Base-by-base conservation (phyloP, 176 grass and related monocot species). In the Cenchrus americanus region DNA sequence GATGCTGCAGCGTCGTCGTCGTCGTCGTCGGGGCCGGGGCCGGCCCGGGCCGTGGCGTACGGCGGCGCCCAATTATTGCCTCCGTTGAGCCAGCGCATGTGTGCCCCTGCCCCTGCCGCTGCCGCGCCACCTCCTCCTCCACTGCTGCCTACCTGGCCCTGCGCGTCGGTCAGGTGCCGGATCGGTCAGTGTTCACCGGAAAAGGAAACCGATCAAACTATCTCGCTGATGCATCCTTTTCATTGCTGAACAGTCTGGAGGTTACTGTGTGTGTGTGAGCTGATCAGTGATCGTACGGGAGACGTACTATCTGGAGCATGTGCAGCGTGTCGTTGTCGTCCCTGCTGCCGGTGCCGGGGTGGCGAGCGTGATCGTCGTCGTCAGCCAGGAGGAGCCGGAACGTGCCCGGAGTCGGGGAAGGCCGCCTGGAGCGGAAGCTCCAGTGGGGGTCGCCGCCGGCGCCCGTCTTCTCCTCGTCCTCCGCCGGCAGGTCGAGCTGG, bases 1-100 rank as follows among this genome's bases (percentile, higher is more conserved):
- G 92, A 87, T 94, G 92, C 92, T 94, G 92, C 92, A 71, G 78
- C 86, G 18, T 24, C 62, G 79, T 19, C 14, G 60, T 23, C 19
- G 44, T 0, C 74, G 44, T 59, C 40, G 54, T 61, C 43, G 21
- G 34, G 34, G 34, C 54, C 60, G 34, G 53, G 79, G 8, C 34
- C n/a, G 50, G 19, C 10, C 60, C 32, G 65, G 27, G 26, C 32
- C 27, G 47, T 15, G 58, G 76, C 40, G 72, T 87, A 63, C 23
- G 84, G 82, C 22, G 30, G 47, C 79, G 49, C 19, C 83, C 84
- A 89, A 72, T 86, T 63, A 55, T 73, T 81, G 70, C n/a, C 34
- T 49, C 8, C 14, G 22, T 0, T 81, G 52, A 63, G n/a, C 92
- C 86, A 86, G 67, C 70, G 65, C 80, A 69, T 81, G 63, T 74